A percentile compares a stretch with the other conserved stretches of the same genome.
Conservation (phyloP, 2,329 filamentous ascomycete genomes). For the Sphaerulina musiva region DNA sequence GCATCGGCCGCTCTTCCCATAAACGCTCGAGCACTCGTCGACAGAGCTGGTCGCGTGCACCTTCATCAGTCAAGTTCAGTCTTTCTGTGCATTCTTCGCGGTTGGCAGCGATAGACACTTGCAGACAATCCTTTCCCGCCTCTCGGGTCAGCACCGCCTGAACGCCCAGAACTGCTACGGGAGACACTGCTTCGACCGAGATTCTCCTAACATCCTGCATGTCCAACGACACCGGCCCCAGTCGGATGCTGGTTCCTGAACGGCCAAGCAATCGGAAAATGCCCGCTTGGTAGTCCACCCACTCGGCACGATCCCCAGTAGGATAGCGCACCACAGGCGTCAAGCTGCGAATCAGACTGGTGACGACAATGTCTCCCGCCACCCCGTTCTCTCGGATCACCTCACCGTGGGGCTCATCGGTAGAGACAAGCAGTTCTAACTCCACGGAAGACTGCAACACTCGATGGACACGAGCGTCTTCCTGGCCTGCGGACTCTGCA, state of each 20-base stretch:
- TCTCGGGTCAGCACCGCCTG: slow-evolving; percentile 1
- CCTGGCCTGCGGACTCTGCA: not conserved
- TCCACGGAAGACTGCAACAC: slow-evolving; percentile 1
- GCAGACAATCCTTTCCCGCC: slow-evolving; percentile 1
- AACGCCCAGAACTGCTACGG: not conserved
- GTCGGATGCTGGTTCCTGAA: not conserved
- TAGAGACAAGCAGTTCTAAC: not conserved
- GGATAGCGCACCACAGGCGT: slow-evolving; percentile 1
- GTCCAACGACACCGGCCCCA: slow-evolving; percentile 3
- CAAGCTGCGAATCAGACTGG: not conserved
- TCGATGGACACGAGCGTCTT: slow-evolving; percentile 4
- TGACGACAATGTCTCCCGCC: not conserved
- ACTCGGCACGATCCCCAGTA: not conserved
- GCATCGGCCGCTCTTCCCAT: not conserved
- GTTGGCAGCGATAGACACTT: not conserved
- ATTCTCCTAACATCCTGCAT: not conserved
- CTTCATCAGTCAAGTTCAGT: not conserved
- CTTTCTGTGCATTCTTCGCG: not conserved
- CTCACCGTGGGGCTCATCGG: not conserved
- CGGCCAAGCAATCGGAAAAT: slow-evolving; percentile 5
- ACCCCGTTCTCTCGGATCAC: not conserved
- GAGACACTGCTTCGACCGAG: slow-evolving; percentile 14
- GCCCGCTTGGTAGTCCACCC: not conserved
- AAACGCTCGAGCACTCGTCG: not conserved
- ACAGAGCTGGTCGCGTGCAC: not conserved